These are phyloP conservation scores for Phytophthora melonis DNA, from an alignment of 352 stramenopile genomes.

Conservation along the genomic window DNA sequence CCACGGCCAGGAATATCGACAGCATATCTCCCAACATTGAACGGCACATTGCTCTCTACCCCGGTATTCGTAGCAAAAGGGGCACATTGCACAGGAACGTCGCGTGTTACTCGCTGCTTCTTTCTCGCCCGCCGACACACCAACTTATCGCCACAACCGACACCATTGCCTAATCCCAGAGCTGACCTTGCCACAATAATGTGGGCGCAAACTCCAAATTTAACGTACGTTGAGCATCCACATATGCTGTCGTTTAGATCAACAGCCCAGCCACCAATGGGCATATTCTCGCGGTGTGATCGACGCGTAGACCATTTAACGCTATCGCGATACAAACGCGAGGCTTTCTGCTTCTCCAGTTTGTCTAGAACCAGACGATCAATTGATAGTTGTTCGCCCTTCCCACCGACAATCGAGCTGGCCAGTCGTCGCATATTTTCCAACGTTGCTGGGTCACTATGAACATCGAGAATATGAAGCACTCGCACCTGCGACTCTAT, in stretches of 20 bases:
- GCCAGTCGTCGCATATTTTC: slow-evolving; percentile 2
- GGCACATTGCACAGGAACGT: too few relatives aligned
- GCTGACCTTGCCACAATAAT: slow-evolving; percentile 9
- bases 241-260: slow-evolving; percentile 2
- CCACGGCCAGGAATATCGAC: too few relatives aligned
- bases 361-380: not conserved
- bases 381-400: not conserved
- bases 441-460: not conserved
- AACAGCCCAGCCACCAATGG: not conserved
- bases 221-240: slow-evolving; percentile 6
- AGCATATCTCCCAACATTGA: too few relatives aligned
- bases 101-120: too few relatives aligned
- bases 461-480: slow-evolving; percentile 21
- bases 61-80: too few relatives aligned
- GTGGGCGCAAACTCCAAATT: slow-evolving; percentile 18
- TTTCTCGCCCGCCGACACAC: slow-evolving; percentile 13
- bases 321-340: slow-evolving; percentile 8
- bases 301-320: slow-evolving; percentile 16
- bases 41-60: too few relatives aligned
- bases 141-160: slow-evolving; percentile 4
- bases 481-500: not conserved
- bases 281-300: not conserved
- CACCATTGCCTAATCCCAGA: not conserved
- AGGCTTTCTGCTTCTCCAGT: slow-evolving; percentile 6
- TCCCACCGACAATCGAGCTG: not conserved